phyloP scores from a whole-genome alignment of 768 basidiomycete species.

The Russula olivacea region DNA sequence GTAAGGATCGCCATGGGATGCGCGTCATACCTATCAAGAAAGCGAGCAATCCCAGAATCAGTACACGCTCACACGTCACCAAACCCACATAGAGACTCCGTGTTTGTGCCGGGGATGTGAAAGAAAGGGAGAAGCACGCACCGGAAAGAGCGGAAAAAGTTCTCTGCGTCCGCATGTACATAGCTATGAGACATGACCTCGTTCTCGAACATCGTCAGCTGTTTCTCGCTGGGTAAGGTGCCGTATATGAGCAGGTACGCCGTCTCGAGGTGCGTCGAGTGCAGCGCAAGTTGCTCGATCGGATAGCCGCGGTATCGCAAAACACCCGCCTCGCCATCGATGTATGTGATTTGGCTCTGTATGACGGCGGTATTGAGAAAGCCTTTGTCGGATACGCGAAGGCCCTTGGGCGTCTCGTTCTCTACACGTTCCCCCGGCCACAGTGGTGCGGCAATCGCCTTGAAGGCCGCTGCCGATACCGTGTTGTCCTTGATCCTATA shows the following conservation, averaged over 20 bases:
- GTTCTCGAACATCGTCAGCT: constrained; percentile 57
- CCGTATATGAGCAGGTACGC: constrained; percentile 90
- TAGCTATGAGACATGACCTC: constrained; percentile 75
- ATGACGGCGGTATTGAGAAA: constrained; percentile 82
- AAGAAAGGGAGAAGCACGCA: constrained; percentile 18
- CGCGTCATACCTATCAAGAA: constrained; percentile 63
- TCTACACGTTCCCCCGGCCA: constrained; percentile 62
- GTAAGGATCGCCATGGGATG: constrained; percentile 91
- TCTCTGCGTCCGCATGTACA: constrained; percentile 39
- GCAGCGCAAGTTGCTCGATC: constrained; percentile 81
- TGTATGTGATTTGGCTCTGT: constrained; percentile 78
- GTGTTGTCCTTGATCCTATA: constrained; percentile 74
- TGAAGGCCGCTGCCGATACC: constrained; percentile 76
- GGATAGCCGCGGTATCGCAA: constrained; percentile 84
- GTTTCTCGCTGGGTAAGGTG: constrained; percentile 56
- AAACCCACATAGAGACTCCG: not conserved
- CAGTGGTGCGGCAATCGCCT: constrained; percentile 56
- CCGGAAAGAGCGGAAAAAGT: constrained; percentile 41
- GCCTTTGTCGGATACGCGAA: constrained; percentile 73
- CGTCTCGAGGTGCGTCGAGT: constrained; percentile 75
- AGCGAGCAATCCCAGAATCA: not conserved
- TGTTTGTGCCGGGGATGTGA: not conserved
- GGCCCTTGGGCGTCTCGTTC: constrained; percentile 77
- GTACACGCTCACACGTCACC: not conserved
- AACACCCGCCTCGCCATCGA: constrained; percentile 76